Evolutionary conservation across 2,329 filamentous ascomycete genomes (phyloP).

Genomic region (Fusarium guadeloupense): DNA sequence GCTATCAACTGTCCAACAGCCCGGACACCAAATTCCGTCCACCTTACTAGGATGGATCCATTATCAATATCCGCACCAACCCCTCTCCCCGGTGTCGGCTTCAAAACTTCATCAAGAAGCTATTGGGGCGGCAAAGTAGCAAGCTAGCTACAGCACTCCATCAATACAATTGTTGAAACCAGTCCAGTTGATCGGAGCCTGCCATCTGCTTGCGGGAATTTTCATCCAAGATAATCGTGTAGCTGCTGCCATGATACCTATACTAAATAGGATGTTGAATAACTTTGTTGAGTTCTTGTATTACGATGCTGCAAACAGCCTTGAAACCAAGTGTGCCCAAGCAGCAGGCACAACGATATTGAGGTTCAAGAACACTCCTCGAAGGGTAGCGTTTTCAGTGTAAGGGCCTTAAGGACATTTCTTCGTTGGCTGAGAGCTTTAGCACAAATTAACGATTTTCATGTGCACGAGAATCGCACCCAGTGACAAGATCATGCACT

Average conservation of each 20-base stretch:
- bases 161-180: constrained; percentile 12
- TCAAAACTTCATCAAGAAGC: constrained; percentile 25
- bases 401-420: not conserved
- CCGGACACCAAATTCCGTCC: constrained; percentile 41
- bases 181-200: constrained; percentile 13
- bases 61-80: constrained; percentile 33
- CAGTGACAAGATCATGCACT: not conserved
- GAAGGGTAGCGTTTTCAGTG: not conserved
- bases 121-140: constrained; percentile 40
- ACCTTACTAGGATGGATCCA: constrained; percentile 7
- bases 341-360: not conserved
- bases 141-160: constrained; percentile 1
- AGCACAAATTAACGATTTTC: not conserved
- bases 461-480: no score
- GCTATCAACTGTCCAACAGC: constrained; percentile 14
- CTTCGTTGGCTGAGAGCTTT: not conserved
- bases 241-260: not conserved
- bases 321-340: not conserved
- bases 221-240: constrained; percentile 5
- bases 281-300: constrained; percentile 12
- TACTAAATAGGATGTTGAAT: not conserved
- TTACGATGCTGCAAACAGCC: constrained; percentile 18
- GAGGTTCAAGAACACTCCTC: not conserved
- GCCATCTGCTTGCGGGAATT: constrained; percentile 38
- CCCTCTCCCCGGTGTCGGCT: constrained; percentile 43